Conservation (phyloP, 305 asterid species). For the Coffea humblotiana region DNA sequence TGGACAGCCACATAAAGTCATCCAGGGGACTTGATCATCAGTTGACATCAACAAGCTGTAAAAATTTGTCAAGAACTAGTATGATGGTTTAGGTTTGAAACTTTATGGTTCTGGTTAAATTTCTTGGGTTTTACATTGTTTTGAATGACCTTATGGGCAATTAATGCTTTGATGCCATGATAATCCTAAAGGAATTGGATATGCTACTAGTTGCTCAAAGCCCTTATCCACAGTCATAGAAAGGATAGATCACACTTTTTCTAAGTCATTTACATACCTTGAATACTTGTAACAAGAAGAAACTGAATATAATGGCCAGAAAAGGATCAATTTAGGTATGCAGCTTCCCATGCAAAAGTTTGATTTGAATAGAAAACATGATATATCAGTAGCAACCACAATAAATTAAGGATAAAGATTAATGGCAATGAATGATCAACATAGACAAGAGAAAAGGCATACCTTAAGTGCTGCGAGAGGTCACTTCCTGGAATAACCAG, state of each 20-base stretch:
- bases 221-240: neutral
- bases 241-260: no score
- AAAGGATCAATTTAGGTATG: neutral
- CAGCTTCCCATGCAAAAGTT: neutral
- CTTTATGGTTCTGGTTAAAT: neutral
- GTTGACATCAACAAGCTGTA: neutral
- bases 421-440: neutral
- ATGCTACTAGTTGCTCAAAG: neutral
- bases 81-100: neutral
- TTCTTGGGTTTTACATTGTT: neutral
- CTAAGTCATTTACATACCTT: neutral
- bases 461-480: constrained; percentile 59
- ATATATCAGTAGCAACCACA: neutral
- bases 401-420: neutral
- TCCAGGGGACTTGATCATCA: neutral
- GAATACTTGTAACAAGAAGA: neutral
- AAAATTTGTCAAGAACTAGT: neutral
- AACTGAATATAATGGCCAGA: neutral
- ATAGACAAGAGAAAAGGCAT: neutral
- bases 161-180: neutral
- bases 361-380: neutral
- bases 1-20: neutral
- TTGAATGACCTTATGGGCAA: neutral
- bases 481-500: constrained; percentile 54
- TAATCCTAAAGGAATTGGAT: neutral